Percentiles rank a stretch among this genome's conserved stretches.
Evolutionary conservation across 2,329 filamentous ascomycete species (phyloP).

Genomic region (Pestalotiopsis sp.): DNA sequence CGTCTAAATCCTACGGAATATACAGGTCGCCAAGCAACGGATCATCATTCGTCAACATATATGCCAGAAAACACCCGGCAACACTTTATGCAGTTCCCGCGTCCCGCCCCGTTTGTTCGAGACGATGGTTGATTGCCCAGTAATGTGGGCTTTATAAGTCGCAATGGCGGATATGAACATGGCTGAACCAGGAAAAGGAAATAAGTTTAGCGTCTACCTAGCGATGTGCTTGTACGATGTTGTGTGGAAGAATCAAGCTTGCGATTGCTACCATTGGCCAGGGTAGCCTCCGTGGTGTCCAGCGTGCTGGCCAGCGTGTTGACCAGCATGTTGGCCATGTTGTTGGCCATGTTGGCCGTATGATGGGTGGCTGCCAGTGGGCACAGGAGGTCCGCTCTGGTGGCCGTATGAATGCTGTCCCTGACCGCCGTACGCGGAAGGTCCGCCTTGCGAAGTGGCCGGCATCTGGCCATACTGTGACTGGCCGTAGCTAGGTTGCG

Average conservation of each 20-base stretch:
- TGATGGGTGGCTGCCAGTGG: conserved; percentile 27
- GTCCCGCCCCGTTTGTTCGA: neutral
- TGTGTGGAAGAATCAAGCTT: neutral
- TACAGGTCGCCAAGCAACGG: neutral
- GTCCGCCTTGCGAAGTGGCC: conserved; percentile 26
- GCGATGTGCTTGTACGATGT: conserved; percentile 7
- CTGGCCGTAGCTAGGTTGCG: conserved; percentile 28
- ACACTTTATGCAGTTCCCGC: conserved; percentile 3
- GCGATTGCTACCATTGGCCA: conserved; percentile 27
- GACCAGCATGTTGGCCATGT: conserved; percentile 35
- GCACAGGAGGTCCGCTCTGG: conserved; percentile 24
- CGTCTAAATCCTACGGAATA: conserved; percentile 11
- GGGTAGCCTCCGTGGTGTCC: conserved; percentile 37
- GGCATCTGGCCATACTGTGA: conserved; percentile 25
- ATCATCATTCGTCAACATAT: conserved; percentile 9
- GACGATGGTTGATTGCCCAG: neutral
- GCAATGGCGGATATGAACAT: conserved; percentile 2
- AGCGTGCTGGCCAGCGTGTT: conserved; percentile 21
- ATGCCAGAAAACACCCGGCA: neutral
- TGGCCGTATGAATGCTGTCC: conserved; percentile 31
- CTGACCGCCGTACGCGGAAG: conserved; percentile 29
- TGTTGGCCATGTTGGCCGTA: conserved; percentile 29
- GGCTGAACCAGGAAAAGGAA: conserved; percentile 2
- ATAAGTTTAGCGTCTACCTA: conserved; percentile 5
- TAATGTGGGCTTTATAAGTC: neutral